Conservation (phyloP, 345 rosid genomes). For the Jatropha curcas region DNA sequence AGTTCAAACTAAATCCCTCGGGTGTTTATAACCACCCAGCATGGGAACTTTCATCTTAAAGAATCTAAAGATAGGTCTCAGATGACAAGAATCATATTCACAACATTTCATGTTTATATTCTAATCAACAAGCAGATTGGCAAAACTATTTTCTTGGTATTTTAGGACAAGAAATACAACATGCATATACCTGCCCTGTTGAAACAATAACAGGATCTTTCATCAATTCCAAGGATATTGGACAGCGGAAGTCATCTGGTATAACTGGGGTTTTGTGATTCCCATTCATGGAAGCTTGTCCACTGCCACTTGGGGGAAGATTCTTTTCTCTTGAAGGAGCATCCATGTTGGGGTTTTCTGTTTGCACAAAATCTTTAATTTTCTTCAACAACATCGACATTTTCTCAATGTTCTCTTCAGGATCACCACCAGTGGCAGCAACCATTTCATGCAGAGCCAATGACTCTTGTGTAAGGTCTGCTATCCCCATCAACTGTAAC, state of each 20-base stretch:
- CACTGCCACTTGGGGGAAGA: slow-evolving; percentile 45
- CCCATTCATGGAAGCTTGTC: slow-evolving; percentile 55
- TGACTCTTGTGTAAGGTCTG: slow-evolving; percentile 84
- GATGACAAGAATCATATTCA: neutral
- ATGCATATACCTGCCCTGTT: slow-evolving; percentile 78
- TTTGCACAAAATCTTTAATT: slow-evolving; percentile 88
- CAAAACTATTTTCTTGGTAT: neutral
- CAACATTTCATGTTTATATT: too few relatives aligned
- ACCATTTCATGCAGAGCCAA: slow-evolving; percentile 90
- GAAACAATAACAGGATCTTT: slow-evolving; percentile 98
- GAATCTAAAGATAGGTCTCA: neutral
- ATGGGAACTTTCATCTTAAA: neutral
- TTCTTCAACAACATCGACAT: slow-evolving; percentile 75
- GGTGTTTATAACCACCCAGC: slow-evolving; percentile 6
- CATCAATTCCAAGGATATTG: slow-evolving; percentile 94
- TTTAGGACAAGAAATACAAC: slow-evolving; percentile 17
- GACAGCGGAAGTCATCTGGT: slow-evolving; percentile 97
- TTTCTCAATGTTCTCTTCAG: slow-evolving; percentile 75
- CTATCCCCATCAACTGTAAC: slow-evolving; percentile 68
- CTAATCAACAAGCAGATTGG: neutral
- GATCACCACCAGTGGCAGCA: slow-evolving; percentile 64
- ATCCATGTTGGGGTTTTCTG: slow-evolving; percentile 62
- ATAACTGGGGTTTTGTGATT: slow-evolving; percentile 66
- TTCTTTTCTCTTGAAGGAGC: slow-evolving; percentile 40
- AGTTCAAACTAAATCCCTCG: neutral